A percentile compares a stretch with the other conserved stretches of the same genome.
Conservation (phyloP, 345 rosid genomes). For the Orychophragmus violaceus region DNA sequence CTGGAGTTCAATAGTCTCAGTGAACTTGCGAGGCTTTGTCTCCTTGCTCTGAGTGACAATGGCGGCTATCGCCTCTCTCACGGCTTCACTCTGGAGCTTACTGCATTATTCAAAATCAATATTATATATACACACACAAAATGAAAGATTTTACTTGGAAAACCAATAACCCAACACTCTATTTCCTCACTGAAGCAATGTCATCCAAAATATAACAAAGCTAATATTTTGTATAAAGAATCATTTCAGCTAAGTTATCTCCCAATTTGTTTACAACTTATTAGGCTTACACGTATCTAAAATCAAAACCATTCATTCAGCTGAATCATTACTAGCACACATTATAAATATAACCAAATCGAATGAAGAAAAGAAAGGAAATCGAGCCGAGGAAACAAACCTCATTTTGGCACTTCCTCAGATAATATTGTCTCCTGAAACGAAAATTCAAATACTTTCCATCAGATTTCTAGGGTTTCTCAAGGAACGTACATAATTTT, state of each 20-base stretch:
- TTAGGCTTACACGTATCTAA: background rate
- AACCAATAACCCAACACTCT: background rate
- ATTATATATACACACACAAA: background rate
- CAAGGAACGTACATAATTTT: background rate
- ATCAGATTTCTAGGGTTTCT: background rate
- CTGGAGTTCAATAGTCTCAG: conserved; percentile 90
- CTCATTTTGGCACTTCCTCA: conserved; percentile 20
- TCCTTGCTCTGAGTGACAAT: conserved; percentile 49
- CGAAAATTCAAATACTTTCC: background rate
- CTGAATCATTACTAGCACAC: background rate
- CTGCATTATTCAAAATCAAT: conserved; percentile 32
- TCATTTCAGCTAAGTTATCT: background rate
- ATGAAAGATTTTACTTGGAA: background rate
- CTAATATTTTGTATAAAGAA: background rate
- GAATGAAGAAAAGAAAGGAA: background rate
- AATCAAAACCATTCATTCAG: background rate
- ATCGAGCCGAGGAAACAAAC: conserved; percentile 8
- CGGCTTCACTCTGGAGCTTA: conserved; percentile 85
- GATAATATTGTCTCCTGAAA: background rate
- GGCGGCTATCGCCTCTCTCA: conserved; percentile 72
- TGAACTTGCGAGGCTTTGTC: conserved; percentile 61
- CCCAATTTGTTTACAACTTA: background rate
- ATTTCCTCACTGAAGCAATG: background rate
- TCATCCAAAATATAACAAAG: background rate
- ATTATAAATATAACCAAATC: no score